Conservation (phyloP, 78 protist species). For the Tieghemostelium lacteum region DNA sequence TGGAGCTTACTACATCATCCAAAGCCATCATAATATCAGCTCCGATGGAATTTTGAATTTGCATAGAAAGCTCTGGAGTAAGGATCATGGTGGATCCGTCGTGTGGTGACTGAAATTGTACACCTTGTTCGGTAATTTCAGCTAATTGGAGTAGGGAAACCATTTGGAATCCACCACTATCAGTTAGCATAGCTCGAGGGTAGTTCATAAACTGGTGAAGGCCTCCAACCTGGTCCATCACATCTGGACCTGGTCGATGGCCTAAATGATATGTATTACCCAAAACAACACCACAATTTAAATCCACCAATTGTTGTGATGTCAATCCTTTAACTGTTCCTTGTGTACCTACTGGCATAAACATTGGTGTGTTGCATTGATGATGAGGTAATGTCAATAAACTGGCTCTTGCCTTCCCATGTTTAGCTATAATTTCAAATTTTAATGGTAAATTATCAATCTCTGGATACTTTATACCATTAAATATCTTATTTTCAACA, state of each 20-base stretch:
- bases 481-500: conserved; percentile 9
- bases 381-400: conserved; percentile 63
- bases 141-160: conserved; percentile 95
- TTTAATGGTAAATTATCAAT: conserved; percentile 31
- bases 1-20: conserved; percentile 89
- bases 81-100: conserved; percentile 93
- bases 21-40: conserved; percentile 98
- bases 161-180: conserved; percentile 94
- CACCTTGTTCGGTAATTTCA: conserved; percentile 96
- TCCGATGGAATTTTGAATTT: conserved; percentile 95
- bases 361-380: conserved; percentile 82
- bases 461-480: conserved; percentile 62
- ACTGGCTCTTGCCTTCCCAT: conserved; percentile 68
- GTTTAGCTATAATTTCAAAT: conserved; percentile 47
- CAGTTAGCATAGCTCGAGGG: conserved; percentile 91
- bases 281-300: conserved; percentile 84
- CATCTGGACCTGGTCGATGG: conserved; percentile 95
- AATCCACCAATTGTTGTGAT: conserved; percentile 79
- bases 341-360: conserved; percentile 98
- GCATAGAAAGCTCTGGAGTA: conserved; percentile 96
- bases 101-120: conserved; percentile 94
- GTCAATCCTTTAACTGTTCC: conserved; percentile 96
- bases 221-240: conserved; percentile 92
- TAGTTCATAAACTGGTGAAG: conserved; percentile 93
- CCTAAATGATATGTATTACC: conserved; percentile 97